Base-by-base conservation (phyloP, 176 grass and related monocot genomes). In the Metroxylon sagu region DNA sequence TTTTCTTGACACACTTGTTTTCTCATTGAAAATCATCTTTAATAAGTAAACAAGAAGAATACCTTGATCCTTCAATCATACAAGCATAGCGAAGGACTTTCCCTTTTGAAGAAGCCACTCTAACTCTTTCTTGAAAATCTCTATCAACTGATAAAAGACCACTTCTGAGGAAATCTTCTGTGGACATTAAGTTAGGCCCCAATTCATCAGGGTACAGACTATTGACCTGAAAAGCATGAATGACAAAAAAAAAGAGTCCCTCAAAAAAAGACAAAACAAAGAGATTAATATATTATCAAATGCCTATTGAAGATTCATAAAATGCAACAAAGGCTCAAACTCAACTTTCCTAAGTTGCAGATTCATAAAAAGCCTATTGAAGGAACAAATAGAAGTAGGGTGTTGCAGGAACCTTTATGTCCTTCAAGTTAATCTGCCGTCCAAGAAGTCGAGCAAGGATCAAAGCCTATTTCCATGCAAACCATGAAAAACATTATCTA, bases 41-140 rank as follows among this genome's bases (percentile, higher is more conserved):
- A 2, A 27, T 29, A 57, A 54, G 21, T 35, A 52, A 65, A 29
- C 7, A 62, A 49, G 68, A 73, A 59, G 65, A 53, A 58, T 66
- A 94, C 89, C 77, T 83, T 53, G 65, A 72, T 54, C 68, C 68
- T 66, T 74, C 69, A 66, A 90, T 81, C 17, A 85, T 54, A 61
- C 86, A 79, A 21, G 87, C 91, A 75, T 87, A 96, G 49, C 83
- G 77, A 84, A 96, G 83, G 76, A 90, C 86, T 53, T 96, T 90
- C 56, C 83, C 86, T 73, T 69, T 96, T n/a, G 53, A 79, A 48
- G 80, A 81, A 80, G 91, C 83, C 64, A 69, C 72, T 78, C 53
- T 74, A 3, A 82, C 71, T 77, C 75, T 82, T 80, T 83, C 83
- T 77, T 80, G 74, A 74, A 97, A 72, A 69, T 56, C 61, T 76